Percentiles rank a stretch among this genome's conserved stretches.
Conservation (phyloP, 2,329 filamentous ascomycete species). For the Diplodia scrobiculata region DNA sequence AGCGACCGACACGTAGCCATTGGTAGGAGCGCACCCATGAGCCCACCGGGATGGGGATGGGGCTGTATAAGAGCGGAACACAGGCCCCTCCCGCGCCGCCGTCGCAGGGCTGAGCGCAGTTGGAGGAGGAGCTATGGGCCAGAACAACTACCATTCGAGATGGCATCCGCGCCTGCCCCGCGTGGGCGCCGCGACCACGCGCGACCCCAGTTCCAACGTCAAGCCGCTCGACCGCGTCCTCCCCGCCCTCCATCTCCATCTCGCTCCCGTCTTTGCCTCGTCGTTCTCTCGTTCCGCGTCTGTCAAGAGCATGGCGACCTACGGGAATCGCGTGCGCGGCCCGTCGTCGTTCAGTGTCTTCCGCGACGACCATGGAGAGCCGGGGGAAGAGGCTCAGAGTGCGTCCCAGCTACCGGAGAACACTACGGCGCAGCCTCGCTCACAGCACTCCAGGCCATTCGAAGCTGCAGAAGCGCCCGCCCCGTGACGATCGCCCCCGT, state of each 20-base stretch:
- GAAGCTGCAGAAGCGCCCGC: conserved; percentile 17
- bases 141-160: conserved; percentile 9
- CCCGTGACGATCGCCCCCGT: neutral
- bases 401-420: conserved; percentile 3
- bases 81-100: conserved; percentile 7
- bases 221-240: conserved; percentile 14
- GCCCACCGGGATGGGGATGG: conserved; percentile 18
- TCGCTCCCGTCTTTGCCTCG: conserved; percentile 12
- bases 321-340: conserved; percentile 3
- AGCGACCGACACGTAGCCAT: conserved; percentile 26
- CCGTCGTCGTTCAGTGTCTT: conserved; percentile 22
- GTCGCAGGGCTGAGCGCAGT: conserved; percentile 11
- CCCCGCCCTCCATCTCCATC: conserved; percentile 14
- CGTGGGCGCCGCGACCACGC: neutral
- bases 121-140: conserved; percentile 18
- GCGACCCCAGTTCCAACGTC: conserved; percentile 4
- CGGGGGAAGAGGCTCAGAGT: conserved; percentile 1
- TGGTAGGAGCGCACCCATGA: conserved; percentile 17
- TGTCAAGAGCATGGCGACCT: conserved; percentile 13
- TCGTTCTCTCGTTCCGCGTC: conserved; percentile 6
- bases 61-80: conserved; percentile 16
- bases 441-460: neutral
- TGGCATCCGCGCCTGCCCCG: conserved; percentile 18
- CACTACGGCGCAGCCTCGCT: neutral
- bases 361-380: conserved; percentile 1